phyloP scores from a whole-genome alignment of 306 rosid species.

The Cucumis cinereus region DNA sequence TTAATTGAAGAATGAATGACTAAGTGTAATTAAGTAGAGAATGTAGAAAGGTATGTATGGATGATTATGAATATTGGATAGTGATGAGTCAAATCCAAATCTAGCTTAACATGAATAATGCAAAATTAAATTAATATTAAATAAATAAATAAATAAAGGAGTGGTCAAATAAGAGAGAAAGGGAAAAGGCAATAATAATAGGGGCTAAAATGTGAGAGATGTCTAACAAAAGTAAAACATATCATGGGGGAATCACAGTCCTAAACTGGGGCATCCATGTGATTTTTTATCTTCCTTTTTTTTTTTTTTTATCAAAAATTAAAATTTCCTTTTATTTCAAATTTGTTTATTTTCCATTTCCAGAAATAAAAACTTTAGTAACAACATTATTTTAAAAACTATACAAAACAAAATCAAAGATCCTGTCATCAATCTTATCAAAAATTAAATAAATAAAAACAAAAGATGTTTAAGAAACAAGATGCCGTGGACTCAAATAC shows the following conservation, averaged over 20 bases:
- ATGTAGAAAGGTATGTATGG: no score
- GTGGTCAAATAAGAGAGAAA: background rate
- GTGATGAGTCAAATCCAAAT: background rate
- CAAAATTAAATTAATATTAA: no score
- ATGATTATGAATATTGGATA: background rate
- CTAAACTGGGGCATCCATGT: constrained; percentile 11
- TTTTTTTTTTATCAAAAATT: no score
- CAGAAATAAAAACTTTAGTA: background rate
- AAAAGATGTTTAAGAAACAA: background rate
- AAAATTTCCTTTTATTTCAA: background rate
- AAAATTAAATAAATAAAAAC: background rate
- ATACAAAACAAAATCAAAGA: background rate
- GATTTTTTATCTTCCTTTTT: background rate
- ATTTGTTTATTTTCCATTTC: background rate
- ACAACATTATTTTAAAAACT: background rate
- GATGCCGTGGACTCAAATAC: background rate
- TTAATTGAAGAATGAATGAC: no score
- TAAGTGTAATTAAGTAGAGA: no score
- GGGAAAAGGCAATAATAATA: background rate
- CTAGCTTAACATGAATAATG: no score
- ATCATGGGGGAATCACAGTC: background rate
- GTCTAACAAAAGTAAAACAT: constrained; percentile 33
- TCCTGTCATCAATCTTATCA: background rate
- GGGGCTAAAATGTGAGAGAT: constrained; percentile 8
- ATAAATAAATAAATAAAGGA: no score